Evolutionary conservation across 1,284 basidiomycete species (phyloP).

Genomic region (Vanrija sp.): DNA sequence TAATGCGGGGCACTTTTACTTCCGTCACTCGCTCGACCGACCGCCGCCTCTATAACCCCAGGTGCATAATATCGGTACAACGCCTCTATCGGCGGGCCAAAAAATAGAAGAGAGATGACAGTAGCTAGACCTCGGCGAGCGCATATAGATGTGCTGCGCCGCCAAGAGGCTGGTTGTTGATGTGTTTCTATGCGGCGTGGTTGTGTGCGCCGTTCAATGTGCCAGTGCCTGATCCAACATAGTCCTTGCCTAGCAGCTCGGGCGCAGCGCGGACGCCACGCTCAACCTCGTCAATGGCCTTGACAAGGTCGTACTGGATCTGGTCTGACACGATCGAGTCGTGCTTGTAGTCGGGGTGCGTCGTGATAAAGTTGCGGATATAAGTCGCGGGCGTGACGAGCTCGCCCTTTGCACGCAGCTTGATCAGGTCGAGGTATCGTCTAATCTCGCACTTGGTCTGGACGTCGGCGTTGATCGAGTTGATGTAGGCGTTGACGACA

Average conservation of each 20-base stretch:
- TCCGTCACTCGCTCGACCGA: no score
- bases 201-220: no score
- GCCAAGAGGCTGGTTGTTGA: no score
- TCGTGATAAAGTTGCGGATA: conserved; percentile 86
- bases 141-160: no score
- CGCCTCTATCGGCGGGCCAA: no score
- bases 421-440: conserved; percentile 74
- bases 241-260: conserved; percentile 54
- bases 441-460: conserved; percentile 64
- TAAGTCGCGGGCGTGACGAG: conserved; percentile 87
- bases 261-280: conserved; percentile 63
- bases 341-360: conserved; percentile 82
- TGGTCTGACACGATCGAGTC: conserved; percentile 86
- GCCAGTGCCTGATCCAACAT: conserved; percentile 30
- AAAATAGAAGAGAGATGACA: no score
- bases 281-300: conserved; percentile 82
- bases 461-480: conserved; percentile 74
- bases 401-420: conserved; percentile 72
- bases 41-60: no score
- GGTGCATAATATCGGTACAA: no score
- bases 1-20: no score
- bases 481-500: conserved; percentile 80
- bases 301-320: conserved; percentile 91
- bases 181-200: no score
- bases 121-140: no score